A percentile compares a stretch with the other conserved stretches of the same genome.
Evolutionary conservation across 805 yeast genomes (phyloP).

Genomic region (Wickerhamiella sorbophila): DNA sequence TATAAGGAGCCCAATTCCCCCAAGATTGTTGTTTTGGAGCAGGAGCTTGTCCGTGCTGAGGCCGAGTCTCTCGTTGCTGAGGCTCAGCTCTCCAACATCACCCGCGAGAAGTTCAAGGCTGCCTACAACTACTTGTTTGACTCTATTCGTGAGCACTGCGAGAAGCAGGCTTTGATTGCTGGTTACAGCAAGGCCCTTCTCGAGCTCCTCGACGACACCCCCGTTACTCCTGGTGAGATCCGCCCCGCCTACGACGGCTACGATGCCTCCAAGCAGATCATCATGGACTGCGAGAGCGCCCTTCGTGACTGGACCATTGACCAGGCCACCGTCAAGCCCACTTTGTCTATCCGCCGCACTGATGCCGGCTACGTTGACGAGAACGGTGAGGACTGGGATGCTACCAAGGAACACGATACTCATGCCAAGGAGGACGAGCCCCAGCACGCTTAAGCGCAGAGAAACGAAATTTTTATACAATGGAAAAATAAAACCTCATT

Average conservation of each 20-base stretch:
- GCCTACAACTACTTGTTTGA: constrained; percentile 95
- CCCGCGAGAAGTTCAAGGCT: constrained; percentile 95
- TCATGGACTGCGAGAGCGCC: constrained; percentile 91
- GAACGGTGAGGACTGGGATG: constrained; percentile 28
- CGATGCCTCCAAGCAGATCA: constrained; percentile 95
- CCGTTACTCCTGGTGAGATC: constrained; percentile 98
- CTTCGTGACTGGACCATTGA: constrained; percentile 95
- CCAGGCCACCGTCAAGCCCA: constrained; percentile 86
- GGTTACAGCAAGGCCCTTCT: constrained; percentile 97
- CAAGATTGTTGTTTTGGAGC: constrained; percentile 88
- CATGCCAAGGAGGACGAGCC: constrained; percentile 17
- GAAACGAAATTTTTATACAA: no score
- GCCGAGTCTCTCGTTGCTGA: constrained; percentile 98
- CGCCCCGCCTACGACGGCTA: constrained; percentile 97
- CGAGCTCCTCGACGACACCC: constrained; percentile 90
- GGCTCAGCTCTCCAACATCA: constrained; percentile 95
- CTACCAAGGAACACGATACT: constrained; percentile 24
- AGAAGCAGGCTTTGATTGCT: constrained; percentile 92
- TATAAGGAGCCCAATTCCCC: constrained; percentile 98
- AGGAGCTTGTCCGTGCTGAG: constrained; percentile 97
- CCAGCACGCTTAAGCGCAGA: no score
- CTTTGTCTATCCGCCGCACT: constrained; percentile 70
- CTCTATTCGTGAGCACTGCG: constrained; percentile 85
- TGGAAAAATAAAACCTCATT: background rate
- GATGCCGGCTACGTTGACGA: constrained; percentile 29